These are phyloP conservation scores for Aspergillus panamensis DNA, from an alignment of 495 filamentous ascomycete genomes.

Conservation along the genomic window DNA sequence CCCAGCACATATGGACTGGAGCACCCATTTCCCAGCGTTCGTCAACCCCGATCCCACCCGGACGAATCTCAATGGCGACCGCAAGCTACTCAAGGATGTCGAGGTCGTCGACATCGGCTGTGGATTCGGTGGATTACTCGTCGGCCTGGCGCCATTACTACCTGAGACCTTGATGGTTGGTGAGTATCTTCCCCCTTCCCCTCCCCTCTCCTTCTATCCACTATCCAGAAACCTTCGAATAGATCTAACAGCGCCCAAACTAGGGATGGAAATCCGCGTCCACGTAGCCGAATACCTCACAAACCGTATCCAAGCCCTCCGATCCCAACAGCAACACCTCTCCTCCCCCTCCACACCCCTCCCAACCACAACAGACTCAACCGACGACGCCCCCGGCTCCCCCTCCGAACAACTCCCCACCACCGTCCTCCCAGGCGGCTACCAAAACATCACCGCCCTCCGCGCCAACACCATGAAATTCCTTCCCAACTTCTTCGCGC, in stretches of 20 bases:
- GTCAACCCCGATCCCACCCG: conserved; percentile 37
- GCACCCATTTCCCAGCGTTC: conserved; percentile 74
- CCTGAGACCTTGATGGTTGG: conserved; percentile 81
- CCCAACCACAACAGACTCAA: conserved; percentile 3
- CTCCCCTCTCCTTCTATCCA: not conserved
- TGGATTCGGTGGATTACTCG: conserved; percentile 86
- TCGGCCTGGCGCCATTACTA: conserved; percentile 76
- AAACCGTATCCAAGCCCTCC: conserved; percentile 77
- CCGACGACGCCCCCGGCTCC: not conserved
- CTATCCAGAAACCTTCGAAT: not conserved
- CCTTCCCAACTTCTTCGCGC: conserved; percentile 88
- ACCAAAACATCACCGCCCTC: conserved; percentile 82
- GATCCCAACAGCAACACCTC: conserved; percentile 56
- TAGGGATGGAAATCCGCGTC: conserved; percentile 82
- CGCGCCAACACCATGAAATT: conserved; percentile 98
- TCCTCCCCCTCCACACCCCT: conserved; percentile 15
- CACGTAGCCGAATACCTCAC: conserved; percentile 86
- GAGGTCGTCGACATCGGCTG: conserved; percentile 98
- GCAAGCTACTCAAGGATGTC: conserved; percentile 60
- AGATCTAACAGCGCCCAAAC: not conserved
- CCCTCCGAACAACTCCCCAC: conserved; percentile 9
- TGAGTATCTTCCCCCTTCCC: conserved; percentile 27
- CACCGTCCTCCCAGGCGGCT: conserved; percentile 43
- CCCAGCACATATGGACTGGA: conserved; percentile 90
- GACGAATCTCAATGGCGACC: conserved; percentile 33